phyloP scores from a whole-genome alignment of 169 alveolate genomes.

The Plasmodium falciparum region DNA sequence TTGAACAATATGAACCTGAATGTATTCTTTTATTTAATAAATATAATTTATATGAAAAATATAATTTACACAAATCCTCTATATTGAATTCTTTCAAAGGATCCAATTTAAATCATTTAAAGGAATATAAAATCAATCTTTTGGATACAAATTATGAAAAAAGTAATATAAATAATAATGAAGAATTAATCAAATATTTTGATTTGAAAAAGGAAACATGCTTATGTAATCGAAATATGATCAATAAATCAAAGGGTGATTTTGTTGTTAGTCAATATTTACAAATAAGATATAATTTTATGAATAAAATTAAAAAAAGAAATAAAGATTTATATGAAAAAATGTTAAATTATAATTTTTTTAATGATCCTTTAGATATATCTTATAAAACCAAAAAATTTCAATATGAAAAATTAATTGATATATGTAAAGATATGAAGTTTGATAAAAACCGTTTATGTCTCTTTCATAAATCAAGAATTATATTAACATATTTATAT shows the following conservation, averaged over 20 bases:
- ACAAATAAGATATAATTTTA: constrained; percentile 30
- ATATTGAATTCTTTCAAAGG: neutral
- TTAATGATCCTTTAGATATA: constrained; percentile 76
- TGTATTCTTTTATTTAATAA: constrained; percentile 55
- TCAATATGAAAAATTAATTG: constrained; percentile 44
- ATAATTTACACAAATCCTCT: neutral
- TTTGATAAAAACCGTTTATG: constrained; percentile 50
- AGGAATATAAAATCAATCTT: neutral
- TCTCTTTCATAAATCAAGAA: constrained; percentile 61
- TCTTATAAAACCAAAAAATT: constrained; percentile 51
- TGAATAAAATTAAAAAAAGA: constrained; percentile 37
- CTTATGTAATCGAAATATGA: constrained; percentile 40
- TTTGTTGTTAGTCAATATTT: constrained; percentile 69
- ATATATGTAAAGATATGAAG: constrained; percentile 68
- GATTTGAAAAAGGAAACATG: constrained; percentile 21
- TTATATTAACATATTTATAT: constrained; percentile 60
- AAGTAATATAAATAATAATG: constrained; percentile 8
- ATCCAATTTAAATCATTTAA: neutral
- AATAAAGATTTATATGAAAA: constrained; percentile 40
- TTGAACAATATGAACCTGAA: constrained; percentile 74
- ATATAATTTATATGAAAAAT: constrained; percentile 49
- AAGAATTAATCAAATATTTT: constrained; percentile 39
- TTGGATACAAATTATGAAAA: neutral
- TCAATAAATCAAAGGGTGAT: constrained; percentile 56
- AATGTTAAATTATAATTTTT: constrained; percentile 69